phyloP scores from a whole-genome alignment of 306 rosid species.

The Abrus precatorius region DNA sequence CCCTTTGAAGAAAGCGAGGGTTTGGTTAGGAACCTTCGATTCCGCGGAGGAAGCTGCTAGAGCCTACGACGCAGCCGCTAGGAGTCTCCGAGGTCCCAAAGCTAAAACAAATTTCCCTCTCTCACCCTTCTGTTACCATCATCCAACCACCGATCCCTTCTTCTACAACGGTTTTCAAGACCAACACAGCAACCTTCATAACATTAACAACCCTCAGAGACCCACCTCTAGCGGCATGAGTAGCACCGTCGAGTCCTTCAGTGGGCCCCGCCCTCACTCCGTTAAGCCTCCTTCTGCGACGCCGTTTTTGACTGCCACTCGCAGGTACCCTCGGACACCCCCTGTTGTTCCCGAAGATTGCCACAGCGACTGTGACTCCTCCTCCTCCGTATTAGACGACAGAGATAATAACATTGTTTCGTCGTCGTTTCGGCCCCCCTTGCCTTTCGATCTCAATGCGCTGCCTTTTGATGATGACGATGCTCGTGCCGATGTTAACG shows the following conservation, averaged over 20 bases:
- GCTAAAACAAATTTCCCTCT: slow-evolving; percentile 81
- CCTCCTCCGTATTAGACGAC: slow-evolving; percentile 78
- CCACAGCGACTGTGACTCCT: slow-evolving; percentile 88
- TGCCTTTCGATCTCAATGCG: slow-evolving; percentile 80
- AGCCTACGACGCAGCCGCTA: slow-evolving; percentile 83
- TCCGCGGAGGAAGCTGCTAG: slow-evolving; percentile 88
- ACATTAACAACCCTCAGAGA: slow-evolving; percentile 58
- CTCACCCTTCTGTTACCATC: slow-evolving; percentile 50
- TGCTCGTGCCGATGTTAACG: slow-evolving; percentile 17
- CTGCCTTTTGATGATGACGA: slow-evolving; percentile 66
- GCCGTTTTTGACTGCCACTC: slow-evolving; percentile 26
- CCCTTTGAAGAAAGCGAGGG: slow-evolving; percentile 82
- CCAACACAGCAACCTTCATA: neutral
- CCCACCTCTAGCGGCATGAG: slow-evolving; percentile 80
- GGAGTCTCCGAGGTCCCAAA: slow-evolving; percentile 78
- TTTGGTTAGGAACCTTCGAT: slow-evolving; percentile 90
- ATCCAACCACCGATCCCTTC: slow-evolving; percentile 50
- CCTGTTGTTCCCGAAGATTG: slow-evolving; percentile 82
- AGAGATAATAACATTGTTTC: slow-evolving; percentile 42
- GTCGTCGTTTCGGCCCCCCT: slow-evolving; percentile 60
- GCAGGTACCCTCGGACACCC: slow-evolving; percentile 67
- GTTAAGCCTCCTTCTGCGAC: neutral
- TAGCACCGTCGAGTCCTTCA: slow-evolving; percentile 82
- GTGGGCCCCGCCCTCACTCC: slow-evolving; percentile 67
- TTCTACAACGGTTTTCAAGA: slow-evolving; percentile 53